Percentiles rank a stretch among this genome's conserved stretches.
These are phyloP conservation scores for Lentinula boryana DNA, from an alignment of 768 basidiomycete genomes.

Conservation along the genomic window DNA sequence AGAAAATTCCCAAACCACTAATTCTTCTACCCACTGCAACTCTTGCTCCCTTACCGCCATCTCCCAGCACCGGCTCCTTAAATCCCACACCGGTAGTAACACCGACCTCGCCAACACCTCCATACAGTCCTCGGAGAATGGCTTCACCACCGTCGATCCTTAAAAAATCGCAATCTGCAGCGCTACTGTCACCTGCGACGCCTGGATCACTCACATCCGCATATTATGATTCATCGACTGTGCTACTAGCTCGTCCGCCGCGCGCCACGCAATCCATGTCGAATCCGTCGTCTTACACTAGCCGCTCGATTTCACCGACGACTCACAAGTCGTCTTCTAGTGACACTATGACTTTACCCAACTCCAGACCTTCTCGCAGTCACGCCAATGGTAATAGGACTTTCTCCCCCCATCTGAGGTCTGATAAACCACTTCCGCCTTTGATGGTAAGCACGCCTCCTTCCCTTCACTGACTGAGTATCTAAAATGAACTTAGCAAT, in stretches of 20 bases:
- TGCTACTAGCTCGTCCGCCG: background rate
- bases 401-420: background rate
- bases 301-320: background rate
- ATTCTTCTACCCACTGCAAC: slow-evolving; percentile 24
- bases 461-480: background rate
- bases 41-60: slow-evolving; percentile 24
- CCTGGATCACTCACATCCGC: background rate
- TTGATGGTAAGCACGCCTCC: background rate
- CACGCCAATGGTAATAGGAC: background rate
- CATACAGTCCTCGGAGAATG: slow-evolving; percentile 9
- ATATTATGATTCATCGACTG: background rate
- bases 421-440: background rate
- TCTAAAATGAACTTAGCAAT: background rate
- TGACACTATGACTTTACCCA: background rate
- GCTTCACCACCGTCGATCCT: slow-evolving; percentile 13
- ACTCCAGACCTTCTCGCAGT: background rate
- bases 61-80: slow-evolving; percentile 21
- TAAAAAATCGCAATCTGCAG: slow-evolving; percentile 12
- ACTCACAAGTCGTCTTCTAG: slow-evolving; percentile 1
- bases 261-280: background rate
- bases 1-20: slow-evolving; percentile 26
- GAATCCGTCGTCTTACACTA: background rate
- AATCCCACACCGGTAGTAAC: slow-evolving; percentile 39
- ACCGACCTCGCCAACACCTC: slow-evolving; percentile 29
- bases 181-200: background rate